These are phyloP conservation scores for Striga hermonthica DNA, from an alignment of 305 asterid genomes.

Conservation along the genomic window DNA sequence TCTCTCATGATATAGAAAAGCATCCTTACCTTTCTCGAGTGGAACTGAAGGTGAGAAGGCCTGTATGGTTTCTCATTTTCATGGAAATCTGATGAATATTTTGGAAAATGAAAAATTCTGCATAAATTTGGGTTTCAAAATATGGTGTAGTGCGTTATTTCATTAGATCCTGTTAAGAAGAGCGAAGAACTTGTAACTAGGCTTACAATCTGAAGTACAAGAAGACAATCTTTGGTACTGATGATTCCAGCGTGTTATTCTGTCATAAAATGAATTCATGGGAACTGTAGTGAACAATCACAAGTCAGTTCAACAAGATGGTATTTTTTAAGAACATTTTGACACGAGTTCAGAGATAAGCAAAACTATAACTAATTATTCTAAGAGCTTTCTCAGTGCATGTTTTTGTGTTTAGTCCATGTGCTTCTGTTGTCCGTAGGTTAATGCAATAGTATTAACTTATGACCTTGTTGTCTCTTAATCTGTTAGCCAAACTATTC, in stretches of 20 bases:
- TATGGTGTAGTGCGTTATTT: constrained; percentile 8
- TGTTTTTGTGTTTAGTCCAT: too few relatives aligned
- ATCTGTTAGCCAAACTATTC: too few relatives aligned
- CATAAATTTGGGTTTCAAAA: constrained; percentile 5
- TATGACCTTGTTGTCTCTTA: too few relatives aligned
- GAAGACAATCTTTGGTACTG: background rate
- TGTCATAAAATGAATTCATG: constrained; percentile 7
- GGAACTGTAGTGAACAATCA: background rate
- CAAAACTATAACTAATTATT: too few relatives aligned
- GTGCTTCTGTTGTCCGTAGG: too few relatives aligned
- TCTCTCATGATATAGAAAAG: constrained; percentile 67
- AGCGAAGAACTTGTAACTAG: background rate
- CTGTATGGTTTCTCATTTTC: constrained; percentile 13
- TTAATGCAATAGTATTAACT: too few relatives aligned
- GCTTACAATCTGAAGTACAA: background rate
- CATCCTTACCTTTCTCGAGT: constrained; percentile 78
- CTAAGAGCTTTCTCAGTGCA: too few relatives aligned
- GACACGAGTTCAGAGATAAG: background rate
- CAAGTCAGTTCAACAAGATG: constrained; percentile 14
- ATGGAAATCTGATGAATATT: constrained; percentile 16
- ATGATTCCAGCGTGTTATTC: background rate
- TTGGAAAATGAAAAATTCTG: constrained; percentile 7
- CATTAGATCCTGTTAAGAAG: constrained; percentile 1
- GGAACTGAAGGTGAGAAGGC: constrained; percentile 66
- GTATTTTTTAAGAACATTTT: background rate